Evolutionary conservation across 768 basidiomycete species (phyloP).

Genomic region (Xerocomellus chrysenteron): DNA sequence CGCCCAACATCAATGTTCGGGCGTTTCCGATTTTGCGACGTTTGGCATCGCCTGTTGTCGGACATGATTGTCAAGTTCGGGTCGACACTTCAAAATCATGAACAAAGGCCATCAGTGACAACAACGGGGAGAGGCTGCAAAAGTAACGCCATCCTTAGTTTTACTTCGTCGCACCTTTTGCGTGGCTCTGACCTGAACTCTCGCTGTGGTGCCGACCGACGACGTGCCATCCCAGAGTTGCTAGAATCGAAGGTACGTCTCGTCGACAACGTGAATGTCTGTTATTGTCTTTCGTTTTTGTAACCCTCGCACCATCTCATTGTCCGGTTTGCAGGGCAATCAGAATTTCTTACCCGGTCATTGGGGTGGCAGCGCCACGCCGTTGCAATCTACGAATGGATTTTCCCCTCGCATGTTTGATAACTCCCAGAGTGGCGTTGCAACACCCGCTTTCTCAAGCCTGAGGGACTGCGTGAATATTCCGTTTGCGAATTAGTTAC

Average conservation of each 20-base stretch:
- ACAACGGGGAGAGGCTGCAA: not conserved
- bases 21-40: not conserved
- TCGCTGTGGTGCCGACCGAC: not conserved
- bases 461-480: not conserved
- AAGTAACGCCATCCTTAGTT: not conserved
- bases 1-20: not conserved
- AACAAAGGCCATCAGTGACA: not conserved
- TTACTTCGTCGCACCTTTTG: not conserved
- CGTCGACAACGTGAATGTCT: not conserved
- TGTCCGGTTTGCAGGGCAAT: not conserved
- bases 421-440: not conserved
- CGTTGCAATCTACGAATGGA: not conserved
- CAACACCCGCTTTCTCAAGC: conserved; percentile 4
- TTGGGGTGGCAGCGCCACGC: not conserved
- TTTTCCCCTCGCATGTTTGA: conserved; percentile 2
- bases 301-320: not conserved
- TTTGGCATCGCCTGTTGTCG: not conserved
- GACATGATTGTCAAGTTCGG: not conserved
- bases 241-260: not conserved
- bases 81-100: not conserved
- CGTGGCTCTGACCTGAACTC: not conserved
- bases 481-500: not conserved
- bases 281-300: not conserved
- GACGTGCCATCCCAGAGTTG: not conserved
- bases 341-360: not conserved